phyloP scores from a whole-genome alignment of 1,284 basidiomycete genomes.

The Puccinia hordei region DNA sequence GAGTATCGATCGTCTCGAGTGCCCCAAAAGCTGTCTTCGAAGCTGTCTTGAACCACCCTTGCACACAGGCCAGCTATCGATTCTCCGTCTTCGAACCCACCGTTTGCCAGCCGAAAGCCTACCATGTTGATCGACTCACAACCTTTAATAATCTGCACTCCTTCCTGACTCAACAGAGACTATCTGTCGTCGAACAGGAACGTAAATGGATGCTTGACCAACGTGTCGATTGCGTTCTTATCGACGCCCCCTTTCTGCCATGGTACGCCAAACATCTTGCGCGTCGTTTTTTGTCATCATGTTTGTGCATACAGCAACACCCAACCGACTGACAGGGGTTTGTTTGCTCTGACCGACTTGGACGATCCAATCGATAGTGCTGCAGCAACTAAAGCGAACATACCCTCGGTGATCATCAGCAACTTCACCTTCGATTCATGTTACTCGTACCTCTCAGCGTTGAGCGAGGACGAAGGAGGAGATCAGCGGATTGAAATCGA shows the following conservation, averaged over 20 bases:
- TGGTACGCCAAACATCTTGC: slow-evolving; percentile 66
- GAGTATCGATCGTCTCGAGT: slow-evolving; percentile 56
- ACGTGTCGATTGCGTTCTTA: slow-evolving; percentile 68
- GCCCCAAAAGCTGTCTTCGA: slow-evolving; percentile 56
- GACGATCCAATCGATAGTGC: slow-evolving; percentile 65
- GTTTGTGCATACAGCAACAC: no score
- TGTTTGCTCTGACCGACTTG: no score
- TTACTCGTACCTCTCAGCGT: slow-evolving; percentile 71
- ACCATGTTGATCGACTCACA: slow-evolving; percentile 68
- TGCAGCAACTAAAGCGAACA: slow-evolving; percentile 67
- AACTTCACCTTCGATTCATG: slow-evolving; percentile 81
- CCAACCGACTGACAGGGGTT: no score
- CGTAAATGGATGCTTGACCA: slow-evolving; percentile 66
- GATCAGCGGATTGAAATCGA: slow-evolving; percentile 63
- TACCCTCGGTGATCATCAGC: slow-evolving; percentile 72
- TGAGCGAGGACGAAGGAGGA: slow-evolving; percentile 55
- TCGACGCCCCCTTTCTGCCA: slow-evolving; percentile 75
- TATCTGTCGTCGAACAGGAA: slow-evolving; percentile 66
- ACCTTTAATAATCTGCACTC: slow-evolving; percentile 66
- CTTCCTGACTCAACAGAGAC: slow-evolving; percentile 60
- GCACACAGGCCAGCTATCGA: slow-evolving; percentile 52
- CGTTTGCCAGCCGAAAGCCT: slow-evolving; percentile 58
- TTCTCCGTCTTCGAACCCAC: slow-evolving; percentile 56
- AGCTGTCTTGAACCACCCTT: slow-evolving; percentile 49
- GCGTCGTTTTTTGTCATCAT: no score